Evolutionary conservation across 2,329 filamentous ascomycete species (phyloP).

Genomic region (Penicillium digitatum): DNA sequence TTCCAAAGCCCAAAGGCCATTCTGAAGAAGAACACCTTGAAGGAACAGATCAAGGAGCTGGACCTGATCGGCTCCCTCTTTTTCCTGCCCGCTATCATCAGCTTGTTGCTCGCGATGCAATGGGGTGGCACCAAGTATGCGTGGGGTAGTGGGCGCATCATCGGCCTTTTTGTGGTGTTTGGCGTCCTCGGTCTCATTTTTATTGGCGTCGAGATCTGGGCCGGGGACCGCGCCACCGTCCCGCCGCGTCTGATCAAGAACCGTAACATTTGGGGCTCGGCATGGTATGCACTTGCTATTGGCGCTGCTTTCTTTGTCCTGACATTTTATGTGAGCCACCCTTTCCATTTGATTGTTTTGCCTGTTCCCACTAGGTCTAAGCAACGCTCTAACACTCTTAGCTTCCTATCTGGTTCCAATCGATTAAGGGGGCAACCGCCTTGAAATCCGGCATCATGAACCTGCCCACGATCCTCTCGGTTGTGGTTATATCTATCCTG

Average conservation of each 20-base stretch:
- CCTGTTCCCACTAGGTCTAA: background rate
- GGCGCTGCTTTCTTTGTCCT: constrained; percentile 45
- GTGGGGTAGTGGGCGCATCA: constrained; percentile 46
- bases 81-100: constrained; percentile 46
- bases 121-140: constrained; percentile 45
- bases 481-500: constrained; percentile 32
- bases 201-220: constrained; percentile 35
- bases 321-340: constrained; percentile 42
- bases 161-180: constrained; percentile 50
- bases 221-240: constrained; percentile 43
- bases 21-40: constrained; percentile 22
- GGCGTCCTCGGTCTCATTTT: constrained; percentile 48
- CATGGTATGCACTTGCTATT: constrained; percentile 41
- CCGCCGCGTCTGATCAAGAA: constrained; percentile 45
- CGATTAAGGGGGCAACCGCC: constrained; percentile 35
- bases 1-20: constrained; percentile 28
- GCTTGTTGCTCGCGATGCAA: constrained; percentile 49
- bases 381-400: constrained; percentile 2
- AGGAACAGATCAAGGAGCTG: constrained; percentile 32
- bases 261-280: constrained; percentile 42
- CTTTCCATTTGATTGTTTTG: background rate
- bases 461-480: constrained; percentile 33
- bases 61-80: constrained; percentile 45
- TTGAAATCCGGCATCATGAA: constrained; percentile 40
- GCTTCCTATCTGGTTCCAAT: constrained; percentile 46